Evolutionary conservation across 768 basidiomycete genomes (phyloP).

Genomic region (Mrakia blollopis): DNA sequence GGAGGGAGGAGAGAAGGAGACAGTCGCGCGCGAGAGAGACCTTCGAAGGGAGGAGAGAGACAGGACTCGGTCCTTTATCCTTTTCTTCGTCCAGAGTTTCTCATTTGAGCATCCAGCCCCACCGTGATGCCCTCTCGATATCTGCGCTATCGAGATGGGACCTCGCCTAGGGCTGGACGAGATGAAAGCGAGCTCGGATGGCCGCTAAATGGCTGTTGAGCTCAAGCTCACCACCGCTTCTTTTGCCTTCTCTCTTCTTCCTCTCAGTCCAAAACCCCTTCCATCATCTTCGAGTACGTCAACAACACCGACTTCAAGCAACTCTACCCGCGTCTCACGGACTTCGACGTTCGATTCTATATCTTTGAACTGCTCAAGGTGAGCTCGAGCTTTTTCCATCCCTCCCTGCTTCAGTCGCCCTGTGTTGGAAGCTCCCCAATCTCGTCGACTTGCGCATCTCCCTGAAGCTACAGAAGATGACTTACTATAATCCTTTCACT

Average conservation of each 20-base stretch:
- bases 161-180: neutral
- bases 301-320: constrained; percentile 98
- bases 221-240: neutral
- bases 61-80: too few relatives aligned
- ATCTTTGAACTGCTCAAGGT: constrained; percentile 89
- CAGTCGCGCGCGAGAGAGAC: too few relatives aligned
- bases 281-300: constrained; percentile 93
- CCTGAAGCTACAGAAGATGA: too few relatives aligned
- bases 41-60: too few relatives aligned
- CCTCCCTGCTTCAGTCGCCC: neutral
- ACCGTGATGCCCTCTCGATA: too few relatives aligned
- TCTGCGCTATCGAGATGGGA: too few relatives aligned
- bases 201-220: neutral
- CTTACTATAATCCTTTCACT: neutral
- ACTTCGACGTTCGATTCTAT: constrained; percentile 93
- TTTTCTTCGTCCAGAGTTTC: too few relatives aligned
- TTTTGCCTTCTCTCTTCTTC: neutral
- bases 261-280: constrained; percentile 81
- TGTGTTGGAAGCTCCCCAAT: too few relatives aligned
- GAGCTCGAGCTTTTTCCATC: neutral
- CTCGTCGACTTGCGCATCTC: too few relatives aligned
- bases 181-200: neutral
- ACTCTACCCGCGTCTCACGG: constrained; percentile 89
- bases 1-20: too few relatives aligned
- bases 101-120: too few relatives aligned